These are phyloP conservation scores for Suhomyces sp. DNA, from an alignment of 805 yeast species.

Conservation along the genomic window DNA sequence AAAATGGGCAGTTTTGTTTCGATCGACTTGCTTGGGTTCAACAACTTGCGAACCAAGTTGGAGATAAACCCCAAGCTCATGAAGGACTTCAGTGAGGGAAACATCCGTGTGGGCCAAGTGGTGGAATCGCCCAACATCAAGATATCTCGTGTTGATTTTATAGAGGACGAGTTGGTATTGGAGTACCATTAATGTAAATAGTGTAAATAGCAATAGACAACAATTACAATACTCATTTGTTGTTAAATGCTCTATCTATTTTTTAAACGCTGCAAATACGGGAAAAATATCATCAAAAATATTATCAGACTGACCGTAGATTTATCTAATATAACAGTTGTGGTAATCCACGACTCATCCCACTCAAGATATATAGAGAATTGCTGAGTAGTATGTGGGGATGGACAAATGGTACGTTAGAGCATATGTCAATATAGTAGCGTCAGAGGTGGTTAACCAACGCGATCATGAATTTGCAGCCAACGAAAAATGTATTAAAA, in stretches of 20 bases:
- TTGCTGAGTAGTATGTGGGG: too few species aligned
- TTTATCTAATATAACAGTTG: too few species aligned
- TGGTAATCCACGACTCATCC: too few species aligned
- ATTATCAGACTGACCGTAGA: too few species aligned
- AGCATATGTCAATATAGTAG: too few species aligned
- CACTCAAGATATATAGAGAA: too few species aligned
- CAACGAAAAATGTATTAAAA: not conserved
- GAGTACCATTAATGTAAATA: slow-evolving; percentile 7
- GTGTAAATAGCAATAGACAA: not conserved
- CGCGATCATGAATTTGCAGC: not conserved
- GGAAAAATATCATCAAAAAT: too few species aligned
- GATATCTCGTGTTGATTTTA: slow-evolving; percentile 29
- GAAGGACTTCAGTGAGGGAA: slow-evolving; percentile 17
- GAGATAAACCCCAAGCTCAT: slow-evolving; percentile 18
- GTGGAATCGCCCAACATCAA: slow-evolving; percentile 15
- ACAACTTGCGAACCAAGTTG: slow-evolving; percentile 18
- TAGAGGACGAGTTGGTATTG: slow-evolving; percentile 33
- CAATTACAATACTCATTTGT: too few species aligned
- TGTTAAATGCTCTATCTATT: too few species aligned
- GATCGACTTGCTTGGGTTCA: slow-evolving; percentile 27
- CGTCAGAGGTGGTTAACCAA: not conserved
- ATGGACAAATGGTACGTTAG: too few species aligned
- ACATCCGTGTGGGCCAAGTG: slow-evolving; percentile 20
- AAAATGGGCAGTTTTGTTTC: slow-evolving; percentile 22
- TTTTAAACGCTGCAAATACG: too few species aligned